These are phyloP conservation scores for Atractiella rhizophila DNA, from an alignment of 768 basidiomycete species.

Conservation along the genomic window DNA sequence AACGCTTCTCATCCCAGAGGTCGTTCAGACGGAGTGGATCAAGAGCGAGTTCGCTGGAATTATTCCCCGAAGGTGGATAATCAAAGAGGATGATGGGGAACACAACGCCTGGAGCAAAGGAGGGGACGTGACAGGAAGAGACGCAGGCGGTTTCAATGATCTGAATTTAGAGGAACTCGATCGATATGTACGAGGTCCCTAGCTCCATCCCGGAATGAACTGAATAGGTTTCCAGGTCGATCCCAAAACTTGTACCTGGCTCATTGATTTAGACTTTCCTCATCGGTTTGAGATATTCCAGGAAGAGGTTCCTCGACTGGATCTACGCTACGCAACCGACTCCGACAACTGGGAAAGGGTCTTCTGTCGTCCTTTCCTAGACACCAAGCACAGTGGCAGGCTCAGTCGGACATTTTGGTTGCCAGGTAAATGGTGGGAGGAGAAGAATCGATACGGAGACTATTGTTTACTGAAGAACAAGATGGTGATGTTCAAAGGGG, in stretches of 20 bases:
- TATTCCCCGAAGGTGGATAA: constrained; percentile 54
- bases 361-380: constrained; percentile 59
- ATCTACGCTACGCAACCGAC: constrained; percentile 57
- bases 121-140: constrained; percentile 35
- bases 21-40: constrained; percentile 58
- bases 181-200: constrained; percentile 39
- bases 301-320: constrained; percentile 25
- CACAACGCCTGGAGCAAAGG: constrained; percentile 11
- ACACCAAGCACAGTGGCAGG: constrained; percentile 43
- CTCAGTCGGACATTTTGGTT: constrained; percentile 57
- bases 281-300: constrained; percentile 28
- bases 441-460: constrained; percentile 54
- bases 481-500: background rate
- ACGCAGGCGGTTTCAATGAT: constrained; percentile 55
- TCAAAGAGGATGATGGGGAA: constrained; percentile 20
- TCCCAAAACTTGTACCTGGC: constrained; percentile 52
- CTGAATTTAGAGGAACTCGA: constrained; percentile 51
- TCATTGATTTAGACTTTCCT: constrained; percentile 75
- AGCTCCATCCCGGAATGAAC: constrained; percentile 1
- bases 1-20: constrained; percentile 63
- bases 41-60: constrained; percentile 77
- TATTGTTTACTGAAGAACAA: constrained; percentile 53
- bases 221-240: constrained; percentile 29
- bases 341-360: constrained; percentile 50
- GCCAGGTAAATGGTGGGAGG: constrained; percentile 44